Evolutionary conservation across 2,329 filamentous ascomycete genomes (phyloP).

Genomic region (Nothophoma quercina): DNA sequence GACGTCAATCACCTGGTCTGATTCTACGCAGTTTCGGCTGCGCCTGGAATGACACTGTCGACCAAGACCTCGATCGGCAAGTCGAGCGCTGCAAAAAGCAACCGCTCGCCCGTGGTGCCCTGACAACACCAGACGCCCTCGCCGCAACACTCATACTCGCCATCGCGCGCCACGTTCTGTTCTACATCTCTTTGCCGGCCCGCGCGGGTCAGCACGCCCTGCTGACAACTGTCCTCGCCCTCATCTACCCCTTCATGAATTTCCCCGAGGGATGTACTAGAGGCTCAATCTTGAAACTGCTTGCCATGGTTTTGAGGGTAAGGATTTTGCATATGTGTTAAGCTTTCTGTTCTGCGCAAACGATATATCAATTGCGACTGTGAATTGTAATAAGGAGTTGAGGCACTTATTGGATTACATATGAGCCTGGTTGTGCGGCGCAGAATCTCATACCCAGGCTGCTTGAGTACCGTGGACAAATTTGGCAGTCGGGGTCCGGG

Average conservation of each 20-base stretch:
- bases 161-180: background rate
- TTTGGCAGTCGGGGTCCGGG: no score
- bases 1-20: conserved; percentile 37
- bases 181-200: background rate
- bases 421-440: no score
- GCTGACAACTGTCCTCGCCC: conserved; percentile 54
- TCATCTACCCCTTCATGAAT: conserved; percentile 62
- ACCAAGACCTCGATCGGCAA: conserved; percentile 62
- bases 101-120: conserved; percentile 55
- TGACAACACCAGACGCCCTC: conserved; percentile 50
- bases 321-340: no score
- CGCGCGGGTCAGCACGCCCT: conserved; percentile 42
- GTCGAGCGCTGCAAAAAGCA: conserved; percentile 32
- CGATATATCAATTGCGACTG: no score
- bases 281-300: no score
- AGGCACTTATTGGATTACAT: no score
- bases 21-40: conserved; percentile 43
- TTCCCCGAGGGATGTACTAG: no score
- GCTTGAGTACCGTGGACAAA: no score
- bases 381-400: no score
- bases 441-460: no score
- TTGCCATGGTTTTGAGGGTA: no score
- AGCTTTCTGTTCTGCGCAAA: no score
- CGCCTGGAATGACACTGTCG: conserved; percentile 65
- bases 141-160: background rate